Evolutionary conservation across 345 rosid species (phyloP), one percentile per base, ranked within the genome.

Genomic region (Ricinus communis): DNA sequence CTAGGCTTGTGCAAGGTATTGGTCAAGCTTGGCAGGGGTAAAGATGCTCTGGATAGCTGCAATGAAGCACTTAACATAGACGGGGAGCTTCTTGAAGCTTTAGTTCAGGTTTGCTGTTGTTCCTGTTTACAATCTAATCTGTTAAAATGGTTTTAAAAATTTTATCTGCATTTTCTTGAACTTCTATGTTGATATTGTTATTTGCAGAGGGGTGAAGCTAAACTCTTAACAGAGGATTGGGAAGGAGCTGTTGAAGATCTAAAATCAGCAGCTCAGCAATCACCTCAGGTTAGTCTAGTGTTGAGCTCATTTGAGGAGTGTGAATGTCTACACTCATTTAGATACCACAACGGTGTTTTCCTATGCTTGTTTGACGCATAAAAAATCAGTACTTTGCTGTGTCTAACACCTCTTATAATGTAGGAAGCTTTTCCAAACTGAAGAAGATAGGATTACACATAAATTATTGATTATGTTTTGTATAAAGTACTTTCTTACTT

Each of bases 221-320:
- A 91, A 87, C 85, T 93, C 65, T 80, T 96, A 79, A 80, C 80
- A 3, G 99, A 96, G 84, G 98, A 96, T 70, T 96, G 94, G 94
- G 98, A 93, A 87, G 99, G 99, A 76, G 99, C 99, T 40, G 91
- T 96, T 62, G 90, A 84, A 51, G 99, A 96, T 82, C 74, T 93
- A 49, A 91, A 91, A 73, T 74, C 88, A 33, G 99, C 97, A 12
- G 96, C 98, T 76, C 88, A 93, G 77, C 74, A 69, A 66, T 91
- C 93, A 27, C 93, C 98, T 62, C 97, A 93, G 97, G 98, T 95
- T 81, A 51, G 88, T 78, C 21, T 28, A 27, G 45, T 52, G 21
- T 40, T 56, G 3, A 71, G 40, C 24, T 56, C 55, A 24, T 62
- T 33, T 73, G 51, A 66, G 31, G 9, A 57, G 49, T 38, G 1